Base-by-base conservation (phyloP, 768 basidiomycete species). In the Naganishia randhawae region DNA sequence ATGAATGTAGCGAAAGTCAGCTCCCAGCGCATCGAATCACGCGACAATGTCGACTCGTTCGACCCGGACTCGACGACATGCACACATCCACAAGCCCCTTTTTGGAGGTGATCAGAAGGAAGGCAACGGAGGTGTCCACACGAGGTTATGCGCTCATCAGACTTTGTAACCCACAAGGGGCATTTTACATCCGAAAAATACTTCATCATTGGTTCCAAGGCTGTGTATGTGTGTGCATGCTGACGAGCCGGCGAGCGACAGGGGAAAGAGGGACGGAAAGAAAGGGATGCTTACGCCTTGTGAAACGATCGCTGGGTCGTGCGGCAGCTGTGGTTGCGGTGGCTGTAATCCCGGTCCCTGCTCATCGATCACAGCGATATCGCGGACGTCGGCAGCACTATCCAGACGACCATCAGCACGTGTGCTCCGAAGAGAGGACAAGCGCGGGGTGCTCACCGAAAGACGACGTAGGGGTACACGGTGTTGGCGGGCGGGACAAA, bases 121-220 rank as follows among this genome's bases (percentile, higher is more conserved):
- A 70, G 69, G 69, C 69, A 70, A 70, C 69, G 69, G 69, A 70
- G 62, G 25, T 65, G 62, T 70, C 69, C 69, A 70, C 69, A 70
- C 63, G n/a, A n/a, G 69, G 69, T 61, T 61, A 66, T 66, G 65
- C 65, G 65, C 64, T 66, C 65, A 48, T 70, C 69, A 53, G 69
- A 70, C 42, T 45, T 45, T 53, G 29, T 48, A 61, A 39, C 37
- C 57, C 50, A 33, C 55, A 50, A 66, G 42, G 67, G 57, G 57
- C 57, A 68, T 57, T 70, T 70, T 65, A 70, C 69, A 70, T 70
- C 69, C 69, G 69, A 66, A 70, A 70, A 70, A 70, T 70, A 48
- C 57, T 70, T 70, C 69, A 70, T 70, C 69, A 70, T 70, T 48
- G 45, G 45, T 48, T n/a, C 32, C 27, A 45, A 8, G 16, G 35